Evolutionary conservation across 2,329 filamentous ascomycete genomes (phyloP).

Genomic region (Ceratocystis smalleyi): DNA sequence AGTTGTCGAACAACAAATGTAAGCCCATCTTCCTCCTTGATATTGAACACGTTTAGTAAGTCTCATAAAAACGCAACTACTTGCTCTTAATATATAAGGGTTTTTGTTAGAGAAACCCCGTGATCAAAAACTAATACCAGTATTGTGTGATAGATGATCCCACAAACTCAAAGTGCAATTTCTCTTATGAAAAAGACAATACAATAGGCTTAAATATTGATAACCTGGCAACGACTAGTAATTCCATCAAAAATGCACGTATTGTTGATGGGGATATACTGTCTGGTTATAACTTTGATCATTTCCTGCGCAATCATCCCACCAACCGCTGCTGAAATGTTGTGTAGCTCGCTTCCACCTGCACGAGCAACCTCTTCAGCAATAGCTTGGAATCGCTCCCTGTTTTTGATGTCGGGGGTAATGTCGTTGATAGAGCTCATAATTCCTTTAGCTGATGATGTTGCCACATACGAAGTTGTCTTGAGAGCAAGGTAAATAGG

Average conservation of each 20-base stretch:
- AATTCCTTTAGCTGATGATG: conserved; percentile 14
- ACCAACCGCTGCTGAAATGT: conserved; percentile 72
- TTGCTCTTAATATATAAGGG: background rate
- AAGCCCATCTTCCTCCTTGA: background rate
- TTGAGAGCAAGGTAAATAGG: conserved; percentile 54
- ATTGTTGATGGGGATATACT: conserved; percentile 57
- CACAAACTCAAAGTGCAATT: background rate
- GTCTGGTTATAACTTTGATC: conserved; percentile 71
- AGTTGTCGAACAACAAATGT: background rate
- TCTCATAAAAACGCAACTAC: background rate
- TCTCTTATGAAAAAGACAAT: background rate
- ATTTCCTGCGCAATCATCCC: conserved; percentile 94
- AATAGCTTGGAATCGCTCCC: conserved; percentile 6
- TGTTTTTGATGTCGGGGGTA: background rate
- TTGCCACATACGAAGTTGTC: conserved; percentile 20
- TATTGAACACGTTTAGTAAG: background rate
- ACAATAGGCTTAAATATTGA: conserved; percentile 24
- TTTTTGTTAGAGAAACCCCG: background rate
- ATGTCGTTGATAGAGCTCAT: conserved; percentile 7
- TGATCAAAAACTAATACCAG: background rate
- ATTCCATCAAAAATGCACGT: conserved; percentile 58
- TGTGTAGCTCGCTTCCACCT: conserved; percentile 76
- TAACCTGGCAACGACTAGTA: conserved; percentile 42
- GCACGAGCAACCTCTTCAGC: conserved; percentile 58
- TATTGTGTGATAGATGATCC: background rate